Percentiles rank a stretch among this genome's conserved stretches.
These are phyloP conservation scores for Oxytropis ochrocephala DNA, from an alignment of 306 rosid genomes.

Conservation along the genomic window DNA sequence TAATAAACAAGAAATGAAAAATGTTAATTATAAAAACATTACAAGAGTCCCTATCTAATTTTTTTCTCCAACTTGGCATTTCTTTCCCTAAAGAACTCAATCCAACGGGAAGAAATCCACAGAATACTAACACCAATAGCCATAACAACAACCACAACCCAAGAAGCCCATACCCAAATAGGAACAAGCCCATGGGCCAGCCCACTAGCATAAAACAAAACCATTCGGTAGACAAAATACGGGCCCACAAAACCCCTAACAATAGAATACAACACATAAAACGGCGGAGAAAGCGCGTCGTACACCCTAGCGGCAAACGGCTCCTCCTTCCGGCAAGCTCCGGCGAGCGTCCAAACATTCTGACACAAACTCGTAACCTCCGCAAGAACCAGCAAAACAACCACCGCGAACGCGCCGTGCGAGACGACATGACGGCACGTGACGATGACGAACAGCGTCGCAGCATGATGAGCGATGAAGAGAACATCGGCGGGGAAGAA, in stretches of 20 bases:
- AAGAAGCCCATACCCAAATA: constrained; percentile 76
- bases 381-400: constrained; percentile 59
- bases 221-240: constrained; percentile 57
- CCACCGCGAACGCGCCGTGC: constrained; percentile 62
- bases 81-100: constrained; percentile 46
- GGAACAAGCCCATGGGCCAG: constrained; percentile 56
- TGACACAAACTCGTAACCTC: constrained; percentile 79
- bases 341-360: constrained; percentile 81
- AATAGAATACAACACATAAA: constrained; percentile 46
- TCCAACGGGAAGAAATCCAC: constrained; percentile 86
- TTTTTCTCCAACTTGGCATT: constrained; percentile 49
- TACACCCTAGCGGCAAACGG: constrained; percentile 44
- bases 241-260: constrained; percentile 70
- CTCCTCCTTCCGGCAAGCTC: constrained; percentile 36
- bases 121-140: constrained; percentile 77
- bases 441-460: constrained; percentile 78
- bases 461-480: constrained; percentile 82
- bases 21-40: neutral
- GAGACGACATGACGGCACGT: constrained; percentile 77
- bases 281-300: constrained; percentile 56
- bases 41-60: constrained; percentile 25
- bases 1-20: neutral
- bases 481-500: constrained; percentile 69
- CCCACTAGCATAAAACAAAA: constrained; percentile 41
- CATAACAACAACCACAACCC: constrained; percentile 55